A percentile compares a stretch with the other conserved stretches of the same genome.
phyloP scores from a whole-genome alignment of 2,329 filamentous ascomycete species.

The Calonectria pseudoturangicola region DNA sequence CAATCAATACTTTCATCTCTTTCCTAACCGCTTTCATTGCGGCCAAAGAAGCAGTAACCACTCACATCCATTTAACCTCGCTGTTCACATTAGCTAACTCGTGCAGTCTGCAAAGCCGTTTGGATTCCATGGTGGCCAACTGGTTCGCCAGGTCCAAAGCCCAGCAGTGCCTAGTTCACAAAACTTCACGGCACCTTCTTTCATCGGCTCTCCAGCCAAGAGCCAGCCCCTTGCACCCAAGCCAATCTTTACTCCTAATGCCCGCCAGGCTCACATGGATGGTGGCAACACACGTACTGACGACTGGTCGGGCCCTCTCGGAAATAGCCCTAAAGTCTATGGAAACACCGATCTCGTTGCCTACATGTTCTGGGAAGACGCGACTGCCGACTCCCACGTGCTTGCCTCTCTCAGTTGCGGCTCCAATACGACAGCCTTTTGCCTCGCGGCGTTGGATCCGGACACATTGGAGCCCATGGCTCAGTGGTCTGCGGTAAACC shows the following conservation, averaged over 20 bases:
- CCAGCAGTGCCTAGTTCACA: not conserved
- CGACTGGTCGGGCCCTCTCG: not conserved
- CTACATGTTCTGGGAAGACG: slow-evolving; percentile 4
- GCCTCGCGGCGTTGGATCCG: not conserved
- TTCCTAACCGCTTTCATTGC: not conserved
- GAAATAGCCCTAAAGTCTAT: not conserved
- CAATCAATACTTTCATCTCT: not conserved
- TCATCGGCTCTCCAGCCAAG: not conserved
- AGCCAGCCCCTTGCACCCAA: not conserved
- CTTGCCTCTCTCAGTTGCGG: not conserved
- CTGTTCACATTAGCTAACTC: not conserved
- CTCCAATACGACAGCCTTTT: not conserved
- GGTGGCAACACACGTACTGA: not conserved
- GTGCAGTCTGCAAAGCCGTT: not conserved
- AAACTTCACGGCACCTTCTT: not conserved
- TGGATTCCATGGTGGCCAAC: not conserved
- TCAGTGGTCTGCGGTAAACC: not conserved
- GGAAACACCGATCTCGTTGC: not conserved
- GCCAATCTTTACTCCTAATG: not conserved
- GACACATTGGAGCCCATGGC: not conserved
- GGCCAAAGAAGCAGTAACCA: not conserved
- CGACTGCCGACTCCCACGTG: not conserved
- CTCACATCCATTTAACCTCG: too few species aligned
- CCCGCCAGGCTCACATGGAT: slow-evolving; percentile 3
- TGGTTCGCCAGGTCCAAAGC: not conserved